phyloP scores from a whole-genome alignment of 352 stramenopile species.

The Plasmopara viticola region DNA sequence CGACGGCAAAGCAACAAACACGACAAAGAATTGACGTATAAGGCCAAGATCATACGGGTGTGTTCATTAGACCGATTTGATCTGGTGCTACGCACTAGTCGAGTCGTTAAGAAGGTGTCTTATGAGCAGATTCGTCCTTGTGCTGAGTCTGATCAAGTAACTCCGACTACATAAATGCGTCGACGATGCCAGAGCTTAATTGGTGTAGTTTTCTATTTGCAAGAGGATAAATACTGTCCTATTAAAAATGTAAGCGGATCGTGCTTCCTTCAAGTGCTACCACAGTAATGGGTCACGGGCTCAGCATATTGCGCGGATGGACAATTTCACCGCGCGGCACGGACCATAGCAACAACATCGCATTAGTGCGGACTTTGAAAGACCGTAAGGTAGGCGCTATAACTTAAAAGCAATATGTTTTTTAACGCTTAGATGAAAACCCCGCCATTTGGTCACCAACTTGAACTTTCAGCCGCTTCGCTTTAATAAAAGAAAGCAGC shows the following conservation, averaged over 20 bases:
- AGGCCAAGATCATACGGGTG: constrained; percentile 34
- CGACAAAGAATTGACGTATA: constrained; percentile 28
- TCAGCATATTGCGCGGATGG: no score
- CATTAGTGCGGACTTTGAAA: no score
- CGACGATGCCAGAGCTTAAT: background rate
- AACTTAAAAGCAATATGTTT: no score
- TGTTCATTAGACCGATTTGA: constrained; percentile 39
- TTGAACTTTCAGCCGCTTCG: constrained; percentile 3
- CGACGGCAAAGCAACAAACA: constrained; percentile 5
- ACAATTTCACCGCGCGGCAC: no score
- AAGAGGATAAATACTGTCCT: no score
- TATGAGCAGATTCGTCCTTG: constrained; percentile 34
- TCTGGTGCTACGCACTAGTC: constrained; percentile 40
- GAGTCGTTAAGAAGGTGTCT: constrained; percentile 35
- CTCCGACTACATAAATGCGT: constrained; percentile 10
- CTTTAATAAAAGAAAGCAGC: constrained; percentile 2
- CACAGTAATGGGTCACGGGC: no score
- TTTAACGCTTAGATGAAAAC: constrained; percentile 2
- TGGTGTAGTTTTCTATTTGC: no score
- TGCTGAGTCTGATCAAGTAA: constrained; percentile 17
- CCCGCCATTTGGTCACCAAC: constrained; percentile 1
- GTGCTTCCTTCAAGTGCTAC: no score
- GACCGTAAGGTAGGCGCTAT: no score
- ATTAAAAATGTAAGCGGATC: no score
- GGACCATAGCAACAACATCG: no score